Evolutionary conservation across 257 asterid genomes (phyloP), one percentile per base, ranked within the genome.

Genomic region (Penstemon davidsonii): DNA sequence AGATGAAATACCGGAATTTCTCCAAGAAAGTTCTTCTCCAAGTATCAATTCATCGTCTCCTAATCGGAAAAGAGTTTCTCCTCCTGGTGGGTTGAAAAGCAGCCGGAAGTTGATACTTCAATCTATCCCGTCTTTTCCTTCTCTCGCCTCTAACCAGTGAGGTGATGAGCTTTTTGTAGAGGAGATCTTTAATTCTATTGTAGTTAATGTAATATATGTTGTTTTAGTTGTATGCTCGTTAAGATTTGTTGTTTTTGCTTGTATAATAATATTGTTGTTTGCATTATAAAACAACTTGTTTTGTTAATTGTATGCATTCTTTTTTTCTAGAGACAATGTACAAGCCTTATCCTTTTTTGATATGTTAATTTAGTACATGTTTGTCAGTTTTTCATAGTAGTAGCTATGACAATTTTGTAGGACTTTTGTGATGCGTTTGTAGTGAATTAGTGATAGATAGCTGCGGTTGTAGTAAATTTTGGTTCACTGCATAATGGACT

Each of bases 41-140:
- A 80, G 86, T 33, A 67, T 91, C 25, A 89, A 91, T 74, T 58
- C 82, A 10, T 76, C 85, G 15, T 94, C 99, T 39, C 97, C 99
- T 18, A 94, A 83, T 70, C 59, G 84, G 75, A 92, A 92, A 82
- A 79, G 98, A 69, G 92, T 92, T 25, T 85, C 95, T 13, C 87
- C 92, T 4, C 90, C 92, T 56, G 69, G 8, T 0, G 71, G 85
- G 44, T 54, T 85, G 19, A 73, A 83, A 66, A 84, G 90, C 79
- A 82, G 87, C 79, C 77, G 92, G 44, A 88, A 83, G 82, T 76
- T 88, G 86, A 82, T 85, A 46, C 92, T 88, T 18, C 82, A 84
- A 33, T 88, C 92, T n/a, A 88, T 85, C 60, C 88, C 90, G 4
- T 78, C 95, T 15, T 88, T 85, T 62, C 92, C 95, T 19, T 82